These are phyloP conservation scores for Gymnopilus junonius DNA, from an alignment of 768 basidiomycete species.

Conservation along the genomic window DNA sequence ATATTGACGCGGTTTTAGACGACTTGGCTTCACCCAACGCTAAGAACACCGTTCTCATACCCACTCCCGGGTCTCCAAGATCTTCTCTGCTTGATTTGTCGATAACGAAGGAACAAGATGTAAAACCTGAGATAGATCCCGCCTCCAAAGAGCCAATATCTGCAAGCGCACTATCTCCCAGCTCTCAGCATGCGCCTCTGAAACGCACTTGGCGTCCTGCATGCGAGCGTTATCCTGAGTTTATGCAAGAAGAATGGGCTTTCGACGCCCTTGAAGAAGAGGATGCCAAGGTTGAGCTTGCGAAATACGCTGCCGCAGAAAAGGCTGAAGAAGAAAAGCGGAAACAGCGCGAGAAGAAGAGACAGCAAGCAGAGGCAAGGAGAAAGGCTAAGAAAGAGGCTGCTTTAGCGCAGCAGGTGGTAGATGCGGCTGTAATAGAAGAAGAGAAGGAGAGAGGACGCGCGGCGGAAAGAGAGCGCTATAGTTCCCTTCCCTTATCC, in stretches of 20 bases:
- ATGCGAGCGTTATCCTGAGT: constrained; percentile 85
- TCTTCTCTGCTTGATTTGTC: not conserved
- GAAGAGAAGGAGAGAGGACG: constrained; percentile 18
- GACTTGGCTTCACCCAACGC: constrained; percentile 13
- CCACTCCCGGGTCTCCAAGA: not conserved
- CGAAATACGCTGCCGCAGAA: constrained; percentile 40
- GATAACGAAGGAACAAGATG: not conserved
- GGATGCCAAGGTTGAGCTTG: constrained; percentile 55
- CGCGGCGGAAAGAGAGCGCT: constrained; percentile 1
- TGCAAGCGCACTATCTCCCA: not conserved
- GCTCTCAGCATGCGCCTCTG: not conserved
- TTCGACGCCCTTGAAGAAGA: constrained; percentile 80
- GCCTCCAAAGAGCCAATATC: constrained; percentile 20
- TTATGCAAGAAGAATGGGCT: constrained; percentile 79
- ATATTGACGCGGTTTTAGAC: constrained; percentile 71
- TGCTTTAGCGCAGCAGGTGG: constrained; percentile 27
- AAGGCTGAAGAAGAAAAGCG: constrained; percentile 54
- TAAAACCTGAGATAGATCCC: constrained; percentile 14
- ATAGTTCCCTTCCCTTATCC: constrained; percentile 4
- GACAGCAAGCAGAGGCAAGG: constrained; percentile 55
- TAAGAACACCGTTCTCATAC: not conserved
- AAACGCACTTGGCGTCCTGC: constrained; percentile 76
- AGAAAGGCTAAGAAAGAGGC: constrained; percentile 46
- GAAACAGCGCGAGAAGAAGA: constrained; percentile 51
- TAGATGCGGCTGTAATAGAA: constrained; percentile 20